Conservation (phyloP, 2,329 filamentous ascomycete genomes). For the Stagonosporopsis rhizophila region DNA sequence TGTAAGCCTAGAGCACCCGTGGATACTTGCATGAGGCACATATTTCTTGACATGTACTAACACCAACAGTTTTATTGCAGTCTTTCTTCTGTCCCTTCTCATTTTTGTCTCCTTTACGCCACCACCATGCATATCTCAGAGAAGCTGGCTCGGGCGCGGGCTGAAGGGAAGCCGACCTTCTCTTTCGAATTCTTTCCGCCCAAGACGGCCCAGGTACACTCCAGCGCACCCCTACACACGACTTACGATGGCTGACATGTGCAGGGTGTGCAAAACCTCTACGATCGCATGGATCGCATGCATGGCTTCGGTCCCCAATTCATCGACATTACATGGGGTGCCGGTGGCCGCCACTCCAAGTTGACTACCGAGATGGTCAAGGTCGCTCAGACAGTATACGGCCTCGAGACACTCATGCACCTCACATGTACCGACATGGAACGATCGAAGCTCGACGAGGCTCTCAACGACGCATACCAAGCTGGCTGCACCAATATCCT, state of each 20-base stretch:
- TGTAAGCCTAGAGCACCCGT: constrained; percentile 29
- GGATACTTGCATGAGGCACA: constrained; percentile 25
- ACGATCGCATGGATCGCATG: constrained; percentile 99
- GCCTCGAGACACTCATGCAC: constrained; percentile 98
- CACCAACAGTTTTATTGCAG: constrained; percentile 8
- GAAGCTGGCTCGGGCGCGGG: constrained; percentile 83
- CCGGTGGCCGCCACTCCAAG: constrained; percentile 87
- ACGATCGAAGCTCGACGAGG: constrained; percentile 86
- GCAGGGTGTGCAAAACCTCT: constrained; percentile 93
- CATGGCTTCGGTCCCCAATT: constrained; percentile 92
- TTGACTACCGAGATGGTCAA: constrained; percentile 97
- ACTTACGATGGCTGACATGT: constrained; percentile 20
- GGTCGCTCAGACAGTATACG: constrained; percentile 92
- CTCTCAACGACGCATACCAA: constrained; percentile 86
- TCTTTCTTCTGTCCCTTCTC: constrained; percentile 5
- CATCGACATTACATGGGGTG: constrained; percentile 98
- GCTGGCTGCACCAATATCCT: constrained; percentile 97
- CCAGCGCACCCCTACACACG: not conserved
- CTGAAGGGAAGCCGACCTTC: constrained; percentile 83
- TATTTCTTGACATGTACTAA: constrained; percentile 2
- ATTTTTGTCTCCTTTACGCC: constrained; percentile 4
- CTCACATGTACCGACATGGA: constrained; percentile 99
- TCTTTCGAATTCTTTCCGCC: constrained; percentile 99
- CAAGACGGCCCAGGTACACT: constrained; percentile 78
- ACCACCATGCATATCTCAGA: constrained; percentile 90